Conservation (phyloP, 495 filamentous ascomycete species). For the Lasiosphaeris hirsuta region DNA sequence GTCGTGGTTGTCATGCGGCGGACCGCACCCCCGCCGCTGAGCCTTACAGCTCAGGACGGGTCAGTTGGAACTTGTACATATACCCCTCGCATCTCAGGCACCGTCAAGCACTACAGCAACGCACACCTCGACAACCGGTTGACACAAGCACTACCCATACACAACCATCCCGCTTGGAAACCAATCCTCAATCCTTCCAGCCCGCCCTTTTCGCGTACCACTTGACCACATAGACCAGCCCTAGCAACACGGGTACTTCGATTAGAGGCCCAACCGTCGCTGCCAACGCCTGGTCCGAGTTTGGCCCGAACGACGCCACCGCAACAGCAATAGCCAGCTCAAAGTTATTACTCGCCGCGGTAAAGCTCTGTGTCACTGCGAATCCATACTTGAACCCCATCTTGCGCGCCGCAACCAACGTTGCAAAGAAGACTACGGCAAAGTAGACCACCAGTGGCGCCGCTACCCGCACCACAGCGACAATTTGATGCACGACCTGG, state of each 20-base stretch:
- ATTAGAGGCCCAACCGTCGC: conserved; percentile 87
- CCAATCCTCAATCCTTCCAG: conserved; percentile 52
- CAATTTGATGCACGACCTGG: conserved; percentile 79
- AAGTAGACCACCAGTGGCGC: conserved; percentile 84
- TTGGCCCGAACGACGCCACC: conserved; percentile 75
- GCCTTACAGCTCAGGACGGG: too few species aligned
- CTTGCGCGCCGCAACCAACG: conserved; percentile 53
- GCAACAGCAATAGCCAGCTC: conserved; percentile 92
- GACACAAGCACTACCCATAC: background rate
- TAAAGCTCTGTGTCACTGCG: conserved; percentile 81
- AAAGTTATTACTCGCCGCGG: conserved; percentile 94
- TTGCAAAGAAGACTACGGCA: conserved; percentile 64
- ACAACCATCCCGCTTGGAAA: background rate
- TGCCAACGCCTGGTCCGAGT: conserved; percentile 83
- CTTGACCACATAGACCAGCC: conserved; percentile 74
- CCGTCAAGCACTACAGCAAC: too few species aligned
- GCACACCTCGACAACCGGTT: too few species aligned
- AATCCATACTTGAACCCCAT: conserved; percentile 73
- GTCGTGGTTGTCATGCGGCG: too few species aligned
- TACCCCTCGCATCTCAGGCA: too few species aligned
- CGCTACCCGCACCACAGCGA: conserved; percentile 74
- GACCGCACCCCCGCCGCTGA: too few species aligned
- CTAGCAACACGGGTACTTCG: conserved; percentile 83
- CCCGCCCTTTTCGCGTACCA: conserved; percentile 50
- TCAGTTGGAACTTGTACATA: too few species aligned